Evolutionary conservation across 2,329 filamentous ascomycete genomes (phyloP).

Genomic region (Knufia petricola): DNA sequence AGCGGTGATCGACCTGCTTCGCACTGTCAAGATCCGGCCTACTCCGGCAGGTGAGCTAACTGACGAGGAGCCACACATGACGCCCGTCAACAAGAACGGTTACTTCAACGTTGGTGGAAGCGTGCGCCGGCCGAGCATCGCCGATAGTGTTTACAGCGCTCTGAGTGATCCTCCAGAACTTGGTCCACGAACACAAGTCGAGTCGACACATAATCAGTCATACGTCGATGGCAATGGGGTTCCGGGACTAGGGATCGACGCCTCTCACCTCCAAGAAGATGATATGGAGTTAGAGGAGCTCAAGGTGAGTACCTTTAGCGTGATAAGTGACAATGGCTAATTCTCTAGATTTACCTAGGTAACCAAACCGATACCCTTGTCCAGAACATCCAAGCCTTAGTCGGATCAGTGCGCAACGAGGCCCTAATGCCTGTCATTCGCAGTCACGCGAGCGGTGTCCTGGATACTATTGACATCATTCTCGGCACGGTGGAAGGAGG

Average conservation of each 20-base stretch:
- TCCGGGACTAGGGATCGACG: slow-evolving; percentile 18
- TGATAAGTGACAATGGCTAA: slow-evolving; percentile 11
- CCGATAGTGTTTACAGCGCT: slow-evolving; percentile 67
- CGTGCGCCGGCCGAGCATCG: slow-evolving; percentile 44
- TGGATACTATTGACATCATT: slow-evolving; percentile 60
- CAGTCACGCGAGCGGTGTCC: slow-evolving; percentile 61
- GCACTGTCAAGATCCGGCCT: slow-evolving; percentile 69
- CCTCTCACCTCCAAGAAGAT: slow-evolving; percentile 24
- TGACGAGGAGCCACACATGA: slow-evolving; percentile 54
- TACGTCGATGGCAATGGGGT: slow-evolving; percentile 12
- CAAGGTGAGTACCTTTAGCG: slow-evolving; percentile 37
- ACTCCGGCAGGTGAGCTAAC: slow-evolving; percentile 69
- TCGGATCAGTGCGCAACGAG: slow-evolving; percentile 59
- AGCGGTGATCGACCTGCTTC: slow-evolving; percentile 75
- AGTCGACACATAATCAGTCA: not conserved
- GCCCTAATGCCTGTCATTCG: slow-evolving; percentile 55
- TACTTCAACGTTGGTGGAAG: slow-evolving; percentile 55
- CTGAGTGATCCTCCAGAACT: slow-evolving; percentile 36
- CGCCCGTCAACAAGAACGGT: slow-evolving; percentile 56
- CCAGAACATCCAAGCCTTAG: slow-evolving; percentile 71
- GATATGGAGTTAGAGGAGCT: slow-evolving; percentile 50
- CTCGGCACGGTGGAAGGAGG: slow-evolving; percentile 54
- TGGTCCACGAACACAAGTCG: slow-evolving; percentile 27
- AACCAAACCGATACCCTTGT: slow-evolving; percentile 72
- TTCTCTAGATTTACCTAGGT: slow-evolving; percentile 60